Percentiles rank a stretch among this genome's conserved stretches.
Conservation (phyloP, 2,329 filamentous ascomycete species). For the Aspergillus tamarii region DNA sequence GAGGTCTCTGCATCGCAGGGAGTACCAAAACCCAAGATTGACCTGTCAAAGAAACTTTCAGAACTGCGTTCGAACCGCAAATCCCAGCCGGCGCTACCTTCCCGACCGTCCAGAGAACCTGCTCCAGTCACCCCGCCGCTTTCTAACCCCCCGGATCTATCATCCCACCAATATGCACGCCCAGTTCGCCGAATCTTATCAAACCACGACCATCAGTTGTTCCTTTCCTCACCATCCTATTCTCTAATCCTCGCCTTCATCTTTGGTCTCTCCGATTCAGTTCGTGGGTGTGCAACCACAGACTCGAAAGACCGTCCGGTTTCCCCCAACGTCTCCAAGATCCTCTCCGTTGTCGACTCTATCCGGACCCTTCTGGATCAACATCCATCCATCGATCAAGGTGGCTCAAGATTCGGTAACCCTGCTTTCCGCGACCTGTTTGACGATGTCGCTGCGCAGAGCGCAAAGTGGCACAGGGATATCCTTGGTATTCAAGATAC, state of each 20-base stretch:
- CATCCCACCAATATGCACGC: conserved; percentile 62
- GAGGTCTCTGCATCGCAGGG: conserved; percentile 15
- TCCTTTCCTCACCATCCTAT: conserved; percentile 76
- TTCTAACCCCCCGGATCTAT: conserved; percentile 66
- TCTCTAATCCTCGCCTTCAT: conserved; percentile 79
- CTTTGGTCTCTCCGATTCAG: conserved; percentile 81
- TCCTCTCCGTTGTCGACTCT: conserved; percentile 71
- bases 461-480: conserved; percentile 45
- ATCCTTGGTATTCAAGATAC: conserved; percentile 42
- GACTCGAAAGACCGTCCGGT: conserved; percentile 40
- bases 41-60: conserved; percentile 46
- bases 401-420: conserved; percentile 91
- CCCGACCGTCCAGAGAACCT: conserved; percentile 51
- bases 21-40: conserved; percentile 30
- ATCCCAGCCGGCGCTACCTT: conserved; percentile 26
- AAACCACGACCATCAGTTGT: conserved; percentile 75
- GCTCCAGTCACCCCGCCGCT: conserved; percentile 76
- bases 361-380: conserved; percentile 67
- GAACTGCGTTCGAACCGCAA: conserved; percentile 41
- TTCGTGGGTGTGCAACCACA: conserved; percentile 54
- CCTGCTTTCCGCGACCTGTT: conserved; percentile 84
- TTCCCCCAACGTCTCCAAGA: conserved; percentile 63
- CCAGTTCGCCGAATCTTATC: conserved; percentile 84
- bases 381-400: conserved; percentile 81
- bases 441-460: conserved; percentile 51